A percentile compares a stretch with the other conserved stretches of the same genome.
phyloP scores from a whole-genome alignment of 345 rosid genomes.

The Gossypium herbaceum region DNA sequence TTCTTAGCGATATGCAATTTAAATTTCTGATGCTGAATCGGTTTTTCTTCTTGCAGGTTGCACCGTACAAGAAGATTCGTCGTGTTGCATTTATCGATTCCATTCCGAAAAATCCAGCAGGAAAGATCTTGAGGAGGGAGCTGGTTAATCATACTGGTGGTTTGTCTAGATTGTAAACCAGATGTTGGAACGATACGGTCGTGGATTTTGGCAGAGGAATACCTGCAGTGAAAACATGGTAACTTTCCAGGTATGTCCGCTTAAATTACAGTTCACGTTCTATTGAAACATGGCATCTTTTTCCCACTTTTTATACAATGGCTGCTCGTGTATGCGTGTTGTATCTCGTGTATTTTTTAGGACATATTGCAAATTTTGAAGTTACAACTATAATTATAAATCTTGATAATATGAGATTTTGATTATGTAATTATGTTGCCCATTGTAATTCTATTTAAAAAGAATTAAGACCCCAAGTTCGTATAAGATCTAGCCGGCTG shows the following conservation, averaged over 20 bases:
- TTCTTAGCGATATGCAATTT: neutral
- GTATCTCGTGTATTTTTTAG: too few species aligned
- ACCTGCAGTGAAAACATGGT: neutral
- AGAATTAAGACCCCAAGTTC: too few species aligned
- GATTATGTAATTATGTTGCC: too few species aligned
- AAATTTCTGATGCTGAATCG: neutral
- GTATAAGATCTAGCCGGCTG: too few species aligned
- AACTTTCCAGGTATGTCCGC: neutral
- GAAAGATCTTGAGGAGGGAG: conserved; percentile 81
- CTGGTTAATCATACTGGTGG: conserved; percentile 38
- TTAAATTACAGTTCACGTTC: too few species aligned
- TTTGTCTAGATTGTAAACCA: conserved; percentile 37
- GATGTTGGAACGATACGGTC: neutral
- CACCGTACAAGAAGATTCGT: conserved; percentile 84
- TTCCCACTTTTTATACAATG: too few species aligned
- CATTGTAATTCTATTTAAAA: too few species aligned
- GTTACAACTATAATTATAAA: too few species aligned
- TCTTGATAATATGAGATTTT: too few species aligned
- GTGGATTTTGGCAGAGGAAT: neutral
- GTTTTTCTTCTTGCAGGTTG: conserved; percentile 49
- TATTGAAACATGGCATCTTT: too few species aligned
- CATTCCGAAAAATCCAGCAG: conserved; percentile 71
- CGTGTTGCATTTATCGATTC: conserved; percentile 65
- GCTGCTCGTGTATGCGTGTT: too few species aligned
- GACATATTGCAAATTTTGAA: too few species aligned